These are phyloP conservation scores for Cercospora sp. DNA, from an alignment of 2,329 filamentous ascomycete genomes.

Conservation along the genomic window DNA sequence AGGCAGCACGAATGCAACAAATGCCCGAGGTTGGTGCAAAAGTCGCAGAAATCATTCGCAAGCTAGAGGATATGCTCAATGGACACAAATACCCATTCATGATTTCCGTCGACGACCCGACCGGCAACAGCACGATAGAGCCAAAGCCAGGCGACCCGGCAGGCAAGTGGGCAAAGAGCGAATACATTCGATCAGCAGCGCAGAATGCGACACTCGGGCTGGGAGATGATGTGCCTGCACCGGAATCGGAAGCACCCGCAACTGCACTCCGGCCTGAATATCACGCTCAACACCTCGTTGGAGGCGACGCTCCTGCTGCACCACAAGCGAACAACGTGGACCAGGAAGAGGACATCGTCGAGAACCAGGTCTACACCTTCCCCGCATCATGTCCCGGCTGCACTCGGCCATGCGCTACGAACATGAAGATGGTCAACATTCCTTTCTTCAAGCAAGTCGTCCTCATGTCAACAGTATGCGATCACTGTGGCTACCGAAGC, in stretches of 20 bases:
- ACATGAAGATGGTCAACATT: conserved; percentile 99
- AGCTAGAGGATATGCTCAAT: conserved; percentile 73
- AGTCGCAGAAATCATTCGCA: conserved; percentile 72
- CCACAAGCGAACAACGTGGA: conserved; percentile 45
- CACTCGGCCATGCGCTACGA: conserved; percentile 79
- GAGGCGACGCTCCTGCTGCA: conserved; percentile 20
- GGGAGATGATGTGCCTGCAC: conserved; percentile 47
- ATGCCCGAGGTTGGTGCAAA: conserved; percentile 77
- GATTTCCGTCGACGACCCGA: conserved; percentile 82
- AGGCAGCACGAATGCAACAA: conserved; percentile 76
- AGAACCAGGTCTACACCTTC: conserved; percentile 91
- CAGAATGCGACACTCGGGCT: conserved; percentile 88
- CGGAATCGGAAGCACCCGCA: conserved; percentile 54
- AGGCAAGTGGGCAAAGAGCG: conserved; percentile 85
- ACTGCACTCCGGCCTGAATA: conserved; percentile 59
- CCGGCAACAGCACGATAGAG: conserved; percentile 95
- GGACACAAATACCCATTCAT: conserved; percentile 84
- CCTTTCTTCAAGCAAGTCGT: conserved; percentile 98
- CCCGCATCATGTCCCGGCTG: conserved; percentile 91
- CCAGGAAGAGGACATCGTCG: conserved; percentile 72
- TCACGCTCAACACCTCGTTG: conserved; percentile 48
- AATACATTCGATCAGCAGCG: conserved; percentile 78
- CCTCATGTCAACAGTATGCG: conserved; percentile 90
- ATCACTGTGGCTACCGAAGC: conserved; percentile 83
- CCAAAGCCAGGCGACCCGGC: conserved; percentile 73